Base-by-base conservation (phyloP, 257 asterid species). In the Plectranthus barbatus region DNA sequence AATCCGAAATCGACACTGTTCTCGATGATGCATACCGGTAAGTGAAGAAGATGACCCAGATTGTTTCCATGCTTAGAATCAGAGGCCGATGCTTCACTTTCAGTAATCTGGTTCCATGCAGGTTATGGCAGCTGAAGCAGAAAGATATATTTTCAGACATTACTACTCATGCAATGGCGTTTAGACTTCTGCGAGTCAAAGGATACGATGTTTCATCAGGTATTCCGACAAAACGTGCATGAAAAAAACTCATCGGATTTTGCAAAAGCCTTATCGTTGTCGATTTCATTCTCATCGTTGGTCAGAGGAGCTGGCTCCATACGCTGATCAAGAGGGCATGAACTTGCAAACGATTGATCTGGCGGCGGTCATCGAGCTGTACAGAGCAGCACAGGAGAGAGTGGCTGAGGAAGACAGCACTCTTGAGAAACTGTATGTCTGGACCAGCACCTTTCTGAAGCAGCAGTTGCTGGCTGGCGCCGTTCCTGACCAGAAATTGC, bases 311-410 rank as follows among this genome's bases (percentile, higher is more conserved):
- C 47, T 79, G 45, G 72, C 60, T 9, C 64, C 60, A 29, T 79
- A 49, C 31, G 33, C 48, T 1, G 82, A 74, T 7, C 57, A 68
- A 53, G 76, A 76, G 29, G 42, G 9, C 18, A 47, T 37, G 20
- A 40, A 34, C 46, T 33, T 64, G 1, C 60, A 56, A 49, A 50
- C 3, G 34, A 41, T 47, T 0, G 69, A 62, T 12, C 46, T 77
- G 4, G 0, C 52, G n/a, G 68, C 56, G 7, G 71, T 79, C 64
- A 41, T 77, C 12, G 85, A 82, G 58, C 68, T 79, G 3, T 72
- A 77, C 81, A 79, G 71, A 82, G 83, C 88, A 59, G 71, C 88
- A 6, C 74, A 77, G 12, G 34, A 63, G 12, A 65, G 67, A 56
- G 7, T 77, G 37, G 9, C 45, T 13, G 75, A 67, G 62, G 80